These are phyloP conservation scores for Fusarium sp. DNA, from an alignment of 2,329 filamentous ascomycete genomes.

Conservation along the genomic window DNA sequence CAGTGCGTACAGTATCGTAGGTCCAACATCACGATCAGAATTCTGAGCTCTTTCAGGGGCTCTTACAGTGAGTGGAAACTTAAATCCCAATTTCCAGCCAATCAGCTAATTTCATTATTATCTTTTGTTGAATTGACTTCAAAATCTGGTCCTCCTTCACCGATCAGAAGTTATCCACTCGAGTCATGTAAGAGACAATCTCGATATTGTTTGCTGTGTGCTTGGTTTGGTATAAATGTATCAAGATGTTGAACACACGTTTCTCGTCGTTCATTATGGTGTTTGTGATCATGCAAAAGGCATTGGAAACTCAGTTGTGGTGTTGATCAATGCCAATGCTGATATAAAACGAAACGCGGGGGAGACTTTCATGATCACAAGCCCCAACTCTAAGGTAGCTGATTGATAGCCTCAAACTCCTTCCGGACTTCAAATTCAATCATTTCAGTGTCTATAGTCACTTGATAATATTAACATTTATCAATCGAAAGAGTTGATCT, in stretches of 20 bases:
- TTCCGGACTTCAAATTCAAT: not conserved
- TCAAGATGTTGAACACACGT: not conserved
- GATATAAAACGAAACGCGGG: not conserved
- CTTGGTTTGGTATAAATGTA: too few species aligned
- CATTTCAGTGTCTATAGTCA: not conserved
- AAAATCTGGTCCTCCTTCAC: not conserved
- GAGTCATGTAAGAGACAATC: not conserved
- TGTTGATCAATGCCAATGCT: not conserved
- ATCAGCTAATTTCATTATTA: slow-evolving; percentile 6
- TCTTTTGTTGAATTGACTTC: slow-evolving; percentile 10
- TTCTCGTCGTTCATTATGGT: not conserved
- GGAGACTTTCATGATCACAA: not conserved
- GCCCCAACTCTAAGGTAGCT: not conserved
- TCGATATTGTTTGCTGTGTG: not conserved
- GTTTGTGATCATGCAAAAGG: not conserved
- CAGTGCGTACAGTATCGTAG: not conserved
- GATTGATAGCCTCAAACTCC: not conserved
- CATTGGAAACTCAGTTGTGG: not conserved
- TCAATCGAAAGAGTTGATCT: not conserved
- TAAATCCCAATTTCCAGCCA: not conserved
- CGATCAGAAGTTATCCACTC: not conserved
- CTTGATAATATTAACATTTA: not conserved
- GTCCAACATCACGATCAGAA: slow-evolving; percentile 1
- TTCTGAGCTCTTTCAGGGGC: slow-evolving; percentile 3
- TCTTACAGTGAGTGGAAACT: slow-evolving; percentile 15